These are phyloP conservation scores for Penicillium sp. DNA, from an alignment of 2,329 filamentous ascomycete species.

Conservation along the genomic window DNA sequence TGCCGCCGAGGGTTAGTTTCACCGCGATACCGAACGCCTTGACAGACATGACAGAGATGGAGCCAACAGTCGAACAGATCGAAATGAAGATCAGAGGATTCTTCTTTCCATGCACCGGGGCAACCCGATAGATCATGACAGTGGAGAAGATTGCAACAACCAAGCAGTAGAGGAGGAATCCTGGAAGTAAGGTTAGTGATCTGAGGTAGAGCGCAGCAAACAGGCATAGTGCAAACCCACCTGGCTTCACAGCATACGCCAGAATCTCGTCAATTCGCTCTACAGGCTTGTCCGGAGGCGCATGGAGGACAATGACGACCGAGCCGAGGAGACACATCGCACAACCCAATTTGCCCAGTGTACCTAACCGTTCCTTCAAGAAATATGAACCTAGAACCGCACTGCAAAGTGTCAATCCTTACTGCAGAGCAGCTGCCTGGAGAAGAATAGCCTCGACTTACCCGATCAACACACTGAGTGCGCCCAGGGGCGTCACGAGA, in stretches of 20 bases:
- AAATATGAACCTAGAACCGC: constrained; percentile 95
- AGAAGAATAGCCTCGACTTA: constrained; percentile 38
- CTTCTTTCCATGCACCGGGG: constrained; percentile 86
- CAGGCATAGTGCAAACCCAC: constrained; percentile 54
- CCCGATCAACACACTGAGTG: constrained; percentile 90
- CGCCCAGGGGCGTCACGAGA: constrained; percentile 90
- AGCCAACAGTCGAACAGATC: constrained; percentile 96
- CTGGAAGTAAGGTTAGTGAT: constrained; percentile 51
- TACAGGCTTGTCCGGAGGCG: constrained; percentile 90
- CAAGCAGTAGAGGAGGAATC: constrained; percentile 84
- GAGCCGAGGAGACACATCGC: constrained; percentile 95
- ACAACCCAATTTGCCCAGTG: constrained; percentile 88
- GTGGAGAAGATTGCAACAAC: constrained; percentile 80
- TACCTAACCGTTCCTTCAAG: constrained; percentile 85
- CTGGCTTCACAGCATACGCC: constrained; percentile 85
- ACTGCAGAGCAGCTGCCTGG: constrained; percentile 3
- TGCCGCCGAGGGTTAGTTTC: constrained; percentile 88
- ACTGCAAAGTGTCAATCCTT: constrained; percentile 47
- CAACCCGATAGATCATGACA: constrained; percentile 95
- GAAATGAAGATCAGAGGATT: constrained; percentile 96
- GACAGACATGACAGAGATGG: constrained; percentile 97
- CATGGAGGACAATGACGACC: constrained; percentile 96
- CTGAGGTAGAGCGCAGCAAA: not conserved
- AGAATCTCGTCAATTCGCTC: constrained; percentile 90
- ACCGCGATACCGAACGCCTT: constrained; percentile 98